Evolutionary conservation across 2,329 filamentous ascomycete genomes (phyloP).

Genomic region (Pseudogymnoascus sp.): DNA sequence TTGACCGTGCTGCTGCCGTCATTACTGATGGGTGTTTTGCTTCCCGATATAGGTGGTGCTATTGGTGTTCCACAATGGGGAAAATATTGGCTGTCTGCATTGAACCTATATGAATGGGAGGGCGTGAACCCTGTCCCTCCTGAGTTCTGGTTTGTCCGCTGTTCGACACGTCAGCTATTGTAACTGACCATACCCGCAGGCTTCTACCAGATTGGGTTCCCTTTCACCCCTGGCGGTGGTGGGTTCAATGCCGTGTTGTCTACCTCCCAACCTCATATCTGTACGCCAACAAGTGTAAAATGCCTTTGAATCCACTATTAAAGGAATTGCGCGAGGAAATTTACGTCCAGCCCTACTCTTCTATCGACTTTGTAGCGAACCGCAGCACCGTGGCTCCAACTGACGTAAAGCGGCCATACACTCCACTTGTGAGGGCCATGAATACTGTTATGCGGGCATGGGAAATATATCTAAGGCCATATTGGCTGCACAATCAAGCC

Average conservation of each 20-base stretch:
- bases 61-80: no score
- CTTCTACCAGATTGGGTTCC: conserved; percentile 80
- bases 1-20: no score
- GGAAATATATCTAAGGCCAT: no score
- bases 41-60: no score
- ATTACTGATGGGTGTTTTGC: no score
- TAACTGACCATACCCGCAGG: no score
- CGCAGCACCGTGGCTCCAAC: conserved; percentile 68
- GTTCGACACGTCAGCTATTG: no score
- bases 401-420: conserved; percentile 88
- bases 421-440: conserved; percentile 52
- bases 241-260: conserved; percentile 88
- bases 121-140: conserved; percentile 86
- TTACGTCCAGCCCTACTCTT: conserved; percentile 65
- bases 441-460: no score
- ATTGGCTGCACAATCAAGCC: no score
- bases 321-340: conserved; percentile 70
- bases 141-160: conserved; percentile 58
- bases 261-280: conserved; percentile 83
- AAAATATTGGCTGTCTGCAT: no score
- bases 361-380: conserved; percentile 66
- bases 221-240: conserved; percentile 83
- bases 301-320: conserved; percentile 49
- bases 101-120: conserved; percentile 65
- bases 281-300: conserved; percentile 60